Conservation (phyloP, 1,139 yeast genomes). For the Magnusiomyces ingens region DNA sequence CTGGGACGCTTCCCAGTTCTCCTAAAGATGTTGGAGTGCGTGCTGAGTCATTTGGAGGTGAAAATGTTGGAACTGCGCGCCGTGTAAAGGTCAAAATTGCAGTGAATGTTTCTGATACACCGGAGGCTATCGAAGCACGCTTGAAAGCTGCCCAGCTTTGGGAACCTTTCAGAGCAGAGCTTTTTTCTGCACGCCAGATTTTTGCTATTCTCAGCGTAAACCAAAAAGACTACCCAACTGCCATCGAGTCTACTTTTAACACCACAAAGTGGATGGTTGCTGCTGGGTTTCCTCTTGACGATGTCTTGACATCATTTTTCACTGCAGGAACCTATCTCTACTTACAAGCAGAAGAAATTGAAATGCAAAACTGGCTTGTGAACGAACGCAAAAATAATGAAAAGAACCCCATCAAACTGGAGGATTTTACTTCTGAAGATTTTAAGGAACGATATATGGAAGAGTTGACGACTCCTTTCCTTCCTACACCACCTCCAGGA, state of each 20-base stretch:
- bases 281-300: constrained; percentile 63
- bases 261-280: constrained; percentile 69
- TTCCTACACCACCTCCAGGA: constrained; percentile 23
- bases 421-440: not conserved
- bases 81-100: constrained; percentile 4
- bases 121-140: constrained; percentile 11
- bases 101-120: not conserved
- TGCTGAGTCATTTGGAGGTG: too few species aligned
- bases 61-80: not conserved
- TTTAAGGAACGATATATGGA: not conserved
- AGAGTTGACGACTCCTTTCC: constrained; percentile 32
- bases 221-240: constrained; percentile 58
- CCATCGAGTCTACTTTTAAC: constrained; percentile 56
- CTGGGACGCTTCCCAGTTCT: too few species aligned
- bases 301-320: constrained; percentile 54
- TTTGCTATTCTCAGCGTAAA: constrained; percentile 61
- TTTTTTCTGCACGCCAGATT: constrained; percentile 66
- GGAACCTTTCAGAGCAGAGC: constrained; percentile 71
- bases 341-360: constrained; percentile 62
- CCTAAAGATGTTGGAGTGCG: too few species aligned
- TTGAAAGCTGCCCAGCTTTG: constrained; percentile 29
- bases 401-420: not conserved
- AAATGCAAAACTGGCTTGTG: constrained; percentile 36
- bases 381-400: constrained; percentile 26
- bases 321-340: constrained; percentile 68